Evolutionary conservation across 208 protist genomes (phyloP).

Genomic region (Leptomonas seymouri): DNA sequence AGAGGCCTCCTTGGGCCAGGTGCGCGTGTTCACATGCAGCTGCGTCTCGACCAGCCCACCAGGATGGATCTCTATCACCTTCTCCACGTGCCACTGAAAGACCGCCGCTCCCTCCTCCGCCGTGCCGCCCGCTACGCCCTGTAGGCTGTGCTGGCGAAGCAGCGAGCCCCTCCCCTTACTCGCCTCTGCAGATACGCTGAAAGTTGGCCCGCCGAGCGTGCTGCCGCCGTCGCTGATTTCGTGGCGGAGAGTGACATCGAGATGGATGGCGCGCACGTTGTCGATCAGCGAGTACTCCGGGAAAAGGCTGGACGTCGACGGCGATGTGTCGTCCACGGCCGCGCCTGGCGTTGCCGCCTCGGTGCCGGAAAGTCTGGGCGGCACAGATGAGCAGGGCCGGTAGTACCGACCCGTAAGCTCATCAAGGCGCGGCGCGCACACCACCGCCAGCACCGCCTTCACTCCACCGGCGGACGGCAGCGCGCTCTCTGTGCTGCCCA

Average conservation of each 20-base stretch:
- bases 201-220: not conserved
- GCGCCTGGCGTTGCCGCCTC: not conserved
- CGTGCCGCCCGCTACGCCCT: not conserved
- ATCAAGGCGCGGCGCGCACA: conserved; percentile 46
- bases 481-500: not conserved
- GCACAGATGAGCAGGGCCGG: conserved; percentile 35
- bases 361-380: not conserved
- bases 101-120: conserved; percentile 15
- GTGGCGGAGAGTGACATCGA: conserved; percentile 47
- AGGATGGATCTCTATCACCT: conserved; percentile 41
- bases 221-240: conserved; percentile 1
- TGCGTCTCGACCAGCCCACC: conserved; percentile 53
- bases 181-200: not conserved
- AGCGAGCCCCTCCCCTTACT: not conserved
- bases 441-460: conserved; percentile 25
- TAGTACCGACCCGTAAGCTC: conserved; percentile 43
- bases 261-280: conserved; percentile 42
- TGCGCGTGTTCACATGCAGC: conserved; percentile 37
- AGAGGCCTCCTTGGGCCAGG: conserved; percentile 20
- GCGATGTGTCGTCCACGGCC: not conserved
- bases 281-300: conserved; percentile 52
- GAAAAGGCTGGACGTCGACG: conserved; percentile 15
- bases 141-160: not conserved
- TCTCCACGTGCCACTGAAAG: conserved; percentile 47
- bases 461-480: not conserved